Evolutionary conservation across 2,329 filamentous ascomycete genomes (phyloP).

Genomic region (Reticulascus tulasneorum): DNA sequence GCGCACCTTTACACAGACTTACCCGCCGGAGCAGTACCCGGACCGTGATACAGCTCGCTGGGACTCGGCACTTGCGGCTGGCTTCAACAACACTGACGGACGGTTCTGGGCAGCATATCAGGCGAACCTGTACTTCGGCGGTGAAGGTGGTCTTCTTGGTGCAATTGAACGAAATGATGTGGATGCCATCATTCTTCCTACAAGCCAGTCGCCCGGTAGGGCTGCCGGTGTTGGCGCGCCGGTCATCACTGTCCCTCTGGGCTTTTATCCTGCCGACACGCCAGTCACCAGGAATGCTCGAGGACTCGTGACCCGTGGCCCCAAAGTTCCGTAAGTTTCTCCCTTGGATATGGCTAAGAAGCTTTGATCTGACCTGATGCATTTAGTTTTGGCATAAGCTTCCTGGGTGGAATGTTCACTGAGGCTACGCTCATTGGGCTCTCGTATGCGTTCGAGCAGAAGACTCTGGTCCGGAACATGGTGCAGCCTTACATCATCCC

Average conservation of each 20-base stretch:
- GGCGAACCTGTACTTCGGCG: conserved; percentile 47
- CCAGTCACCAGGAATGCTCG: conserved; percentile 1
- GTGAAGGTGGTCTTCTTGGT: conserved; percentile 53
- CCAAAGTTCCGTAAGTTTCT: conserved; percentile 7
- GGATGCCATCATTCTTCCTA: conserved; percentile 57
- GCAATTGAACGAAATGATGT: conserved; percentile 50
- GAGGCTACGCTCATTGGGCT: conserved; percentile 58
- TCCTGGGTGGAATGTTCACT: conserved; percentile 54
- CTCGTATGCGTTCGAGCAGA: conserved; percentile 66
- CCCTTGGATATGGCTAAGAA: neutral
- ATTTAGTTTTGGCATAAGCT: conserved; percentile 57
- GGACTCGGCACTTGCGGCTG: conserved; percentile 44
- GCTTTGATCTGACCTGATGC: too few relatives aligned
- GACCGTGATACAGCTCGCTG: conserved; percentile 51
- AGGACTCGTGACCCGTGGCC: conserved; percentile 3
- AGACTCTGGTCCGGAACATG: conserved; percentile 28
- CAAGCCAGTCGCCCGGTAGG: conserved; percentile 19
- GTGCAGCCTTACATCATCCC: conserved; percentile 22
- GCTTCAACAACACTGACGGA: conserved; percentile 51
- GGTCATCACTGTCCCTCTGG: conserved; percentile 58
- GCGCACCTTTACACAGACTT: conserved; percentile 47
- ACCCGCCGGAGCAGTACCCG: conserved; percentile 51
- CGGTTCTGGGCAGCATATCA: conserved; percentile 55
- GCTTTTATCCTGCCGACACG: conserved; percentile 28
- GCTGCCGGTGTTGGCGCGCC: conserved; percentile 34